Conservation (phyloP, 768 basidiomycete species). For the Filobasidium wieringae region DNA sequence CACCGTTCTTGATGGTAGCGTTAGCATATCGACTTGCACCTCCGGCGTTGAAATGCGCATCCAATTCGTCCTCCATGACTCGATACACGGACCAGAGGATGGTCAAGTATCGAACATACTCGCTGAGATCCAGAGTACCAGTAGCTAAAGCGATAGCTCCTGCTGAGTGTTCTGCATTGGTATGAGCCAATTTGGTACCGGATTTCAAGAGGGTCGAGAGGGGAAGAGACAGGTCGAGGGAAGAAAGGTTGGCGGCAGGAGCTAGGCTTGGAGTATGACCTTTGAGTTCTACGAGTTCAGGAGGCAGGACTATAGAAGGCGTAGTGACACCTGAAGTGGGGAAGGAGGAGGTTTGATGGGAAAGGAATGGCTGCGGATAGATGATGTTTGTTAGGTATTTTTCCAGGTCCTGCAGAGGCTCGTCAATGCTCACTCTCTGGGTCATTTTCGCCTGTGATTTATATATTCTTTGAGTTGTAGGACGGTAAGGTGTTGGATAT, state of each 20-base stretch:
- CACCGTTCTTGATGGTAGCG: not conserved
- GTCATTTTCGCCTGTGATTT: too few species aligned
- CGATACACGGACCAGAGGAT: conserved; percentile 67
- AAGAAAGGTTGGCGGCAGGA: not conserved
- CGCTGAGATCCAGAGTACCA: conserved; percentile 51
- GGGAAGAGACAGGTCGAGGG: conserved; percentile 30
- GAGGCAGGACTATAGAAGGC: conserved; percentile 11
- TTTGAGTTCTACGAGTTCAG: not conserved
- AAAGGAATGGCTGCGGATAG: too few species aligned
- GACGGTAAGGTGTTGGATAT: too few species aligned
- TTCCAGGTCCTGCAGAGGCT: too few species aligned
- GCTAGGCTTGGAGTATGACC: not conserved
- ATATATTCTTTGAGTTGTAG: too few species aligned
- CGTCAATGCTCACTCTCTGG: too few species aligned
- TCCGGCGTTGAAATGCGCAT: not conserved
- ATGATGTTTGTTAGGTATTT: too few species aligned
- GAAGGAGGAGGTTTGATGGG: not conserved
- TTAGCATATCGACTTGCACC: not conserved
- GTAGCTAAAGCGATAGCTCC: conserved; percentile 51
- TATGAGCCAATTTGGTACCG: conserved; percentile 48
- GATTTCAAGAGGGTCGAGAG: conserved; percentile 41
- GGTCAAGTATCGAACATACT: conserved; percentile 61
- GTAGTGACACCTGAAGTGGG: not conserved
- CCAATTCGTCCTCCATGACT: conserved; percentile 11
- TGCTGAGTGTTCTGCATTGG: conserved; percentile 48